phyloP scores from a whole-genome alignment of 1,284 basidiomycete genomes.

The Rhizopogon parksii region DNA sequence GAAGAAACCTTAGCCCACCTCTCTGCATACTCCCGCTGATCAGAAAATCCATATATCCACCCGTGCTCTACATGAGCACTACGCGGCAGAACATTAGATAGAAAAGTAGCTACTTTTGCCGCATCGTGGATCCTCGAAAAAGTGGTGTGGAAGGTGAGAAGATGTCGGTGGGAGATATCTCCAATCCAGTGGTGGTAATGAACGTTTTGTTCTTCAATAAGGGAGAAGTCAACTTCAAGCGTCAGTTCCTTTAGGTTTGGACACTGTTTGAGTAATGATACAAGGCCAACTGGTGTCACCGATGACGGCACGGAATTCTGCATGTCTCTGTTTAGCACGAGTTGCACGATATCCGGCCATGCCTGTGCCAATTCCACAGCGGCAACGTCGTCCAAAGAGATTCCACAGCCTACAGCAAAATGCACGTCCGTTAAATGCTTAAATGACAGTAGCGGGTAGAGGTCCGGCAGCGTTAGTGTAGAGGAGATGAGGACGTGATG shows the following conservation, averaged over 20 bases:
- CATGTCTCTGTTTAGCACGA: neutral
- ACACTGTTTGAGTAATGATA: neutral
- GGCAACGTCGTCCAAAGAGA: conserved; percentile 2
- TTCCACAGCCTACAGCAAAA: neutral
- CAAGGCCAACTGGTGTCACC: neutral
- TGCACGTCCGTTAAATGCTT: neutral
- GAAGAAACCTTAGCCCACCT: neutral
- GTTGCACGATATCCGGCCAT: conserved; percentile 2
- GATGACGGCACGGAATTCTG: neutral
- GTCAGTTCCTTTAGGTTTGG: neutral
- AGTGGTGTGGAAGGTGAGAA: neutral
- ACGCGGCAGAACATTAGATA: neutral
- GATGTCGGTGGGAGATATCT: neutral
- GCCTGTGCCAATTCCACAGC: conserved; percentile 6
- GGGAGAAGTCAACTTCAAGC: neutral
- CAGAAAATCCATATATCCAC: neutral
- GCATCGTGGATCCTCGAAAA: neutral
- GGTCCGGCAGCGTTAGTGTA: neutral
- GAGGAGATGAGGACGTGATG: neutral
- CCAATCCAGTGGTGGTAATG: neutral
- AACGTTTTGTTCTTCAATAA: neutral
- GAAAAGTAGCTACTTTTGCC: neutral
- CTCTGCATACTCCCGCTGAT: conserved; percentile 1
- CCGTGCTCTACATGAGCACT: neutral
- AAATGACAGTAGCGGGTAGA: neutral